Base-by-base conservation (phyloP, 2,329 filamentous ascomycete species). In the Diaporthe batatas region DNA sequence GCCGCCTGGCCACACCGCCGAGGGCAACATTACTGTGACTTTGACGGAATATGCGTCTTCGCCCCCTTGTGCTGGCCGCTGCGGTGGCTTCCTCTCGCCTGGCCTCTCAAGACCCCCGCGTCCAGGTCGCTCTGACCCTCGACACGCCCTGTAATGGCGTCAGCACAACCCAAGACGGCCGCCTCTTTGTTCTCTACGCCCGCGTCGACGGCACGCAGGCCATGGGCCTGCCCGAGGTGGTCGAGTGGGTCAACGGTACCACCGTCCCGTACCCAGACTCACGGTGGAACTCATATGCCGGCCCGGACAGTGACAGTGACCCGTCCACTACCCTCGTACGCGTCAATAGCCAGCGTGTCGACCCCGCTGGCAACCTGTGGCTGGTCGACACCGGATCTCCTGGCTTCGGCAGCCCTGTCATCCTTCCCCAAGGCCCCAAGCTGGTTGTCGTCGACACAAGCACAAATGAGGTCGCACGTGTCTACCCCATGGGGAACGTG, bases 181-280 rank as follows among this genome's bases (percentile, higher is more conserved):
- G 72, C 8, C 70, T 74, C 7, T 74, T 74, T 7, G 55, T 74
- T 2, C 64, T 74, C 64, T 74, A 74, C 57, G 72, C 72, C 47
- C 72, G 72, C 12, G 70, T 74, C 18, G 72, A 74, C 70, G 70
- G 72, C 34, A 74, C 72, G 2, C 70, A 72, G 51, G 72, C 72
- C 0, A 55, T 69, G 23, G 72, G 72, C 7, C 64, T 70, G 1
- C 72, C 72, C 3, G 72, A 74, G 34, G 64, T 74, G 25, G 72
- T 74, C 7, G 72, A 74, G 34, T 74, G 72, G 72, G 44, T 70
- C 73, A 74, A 74, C 49, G 57, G 51, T 42, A 74, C 73, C 7
- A 57, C 51, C 10, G 16, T 67, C 10, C 65, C 70, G 5, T 74
- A 70, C 51, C 73, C 73, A 10, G 58, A 74, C 44, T 53, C 70